Base-by-base conservation (phyloP, 108 stramenopile genomes). In the Nitzschia sp. region DNA sequence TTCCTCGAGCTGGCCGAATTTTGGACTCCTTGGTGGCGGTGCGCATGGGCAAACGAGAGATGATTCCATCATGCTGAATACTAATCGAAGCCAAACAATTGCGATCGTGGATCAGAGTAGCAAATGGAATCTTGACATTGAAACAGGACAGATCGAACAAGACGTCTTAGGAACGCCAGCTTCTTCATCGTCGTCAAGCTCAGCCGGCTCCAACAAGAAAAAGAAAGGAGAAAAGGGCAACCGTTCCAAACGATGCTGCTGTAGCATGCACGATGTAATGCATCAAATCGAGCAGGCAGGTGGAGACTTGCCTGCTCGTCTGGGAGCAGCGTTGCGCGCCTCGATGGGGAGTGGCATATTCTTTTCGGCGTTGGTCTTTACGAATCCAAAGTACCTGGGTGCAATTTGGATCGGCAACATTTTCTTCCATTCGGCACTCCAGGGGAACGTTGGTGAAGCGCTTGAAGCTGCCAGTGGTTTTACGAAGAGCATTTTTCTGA, bases 381-480 rank as follows among this genome's bases (percentile, higher is more conserved):
- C 73, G 56, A 15, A 56, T 34, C 73, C 55, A 1, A 23, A 25
- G 16, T 41, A 59, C 35, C 19, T 66, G 26, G 62, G 63, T 11
- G 71, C 61, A 1, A 36, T 63, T 29, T 58, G 46, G 46, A 56
- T 58, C 23, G 80, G 80, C 1, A 81, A 81, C 31, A 68, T 81
- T 23, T 66, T 81, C 53, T 58, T 73, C 19, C 71, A 72, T 6
- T 35, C 59, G 13, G 22, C 53, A 17, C 29, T 81, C 35, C 52
- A 74, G 23, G 15, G 36, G 15, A 81, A 56, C 22, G 19, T 77
- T 38, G 80, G 80, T 3, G 66, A 29, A 1, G 50, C 76, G 29
- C 2, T 77, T 21, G 25, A 58, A 13, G n/a, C 67, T 21, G 67
- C 72, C 11, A 23, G 32, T 13, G 76, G 69, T 32, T 34, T 71